Evolutionary conservation across 1,284 basidiomycete species (phyloP), one percentile per base, ranked within the genome.

Genomic region (Pholiota adiposa): DNA sequence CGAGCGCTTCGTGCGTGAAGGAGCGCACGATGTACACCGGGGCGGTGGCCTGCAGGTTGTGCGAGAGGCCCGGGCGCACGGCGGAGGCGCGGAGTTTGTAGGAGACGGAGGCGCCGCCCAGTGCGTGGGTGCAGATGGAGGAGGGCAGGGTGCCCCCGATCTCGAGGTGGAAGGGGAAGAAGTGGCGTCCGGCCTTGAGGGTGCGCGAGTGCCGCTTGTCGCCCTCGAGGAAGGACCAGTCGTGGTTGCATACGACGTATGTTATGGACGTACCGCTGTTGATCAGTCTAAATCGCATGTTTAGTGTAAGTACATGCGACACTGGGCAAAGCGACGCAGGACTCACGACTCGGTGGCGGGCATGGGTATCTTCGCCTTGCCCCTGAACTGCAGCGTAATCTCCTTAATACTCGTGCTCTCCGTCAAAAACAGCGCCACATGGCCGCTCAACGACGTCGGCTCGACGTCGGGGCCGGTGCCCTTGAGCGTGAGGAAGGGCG

Each of bases 31-130:
- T 79, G 61, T 81, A 78, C 58, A 97, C 83, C 11, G 87, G 83
- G 49, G 79, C 76, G 51, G 80, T 76, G 1, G 86, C 79, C 55
- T 88, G 83, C 57, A 93, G 83, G 70, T 95, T 95, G 60, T 85
- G 66, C 4, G 65, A 60, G 49, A 77, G 86, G 6, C 90, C 90
- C 0, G 92, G 83, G 3, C 94, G 87, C 9, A 86, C 80, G 29
- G 89, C 93, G 40, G 87, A 82, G 0, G 94, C 96, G 48, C 93
- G 90, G 40, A 98, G 87, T 73, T 93, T 95, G 82, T 97, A 98
- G 27, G 80, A 75, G 59, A 97, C 83, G 31, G 86, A 83, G 1
- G 90, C 91, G 40, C 85, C 83, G 14, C 85, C 84, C 23, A 80
- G 74, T 0, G 79, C 78, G 61, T 77, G 78, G 4, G 90, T 90